Percentiles rank a stretch among this genome's conserved stretches.
phyloP scores from a whole-genome alignment of 2,329 filamentous ascomycete species.

The Claviceps sp. region DNA sequence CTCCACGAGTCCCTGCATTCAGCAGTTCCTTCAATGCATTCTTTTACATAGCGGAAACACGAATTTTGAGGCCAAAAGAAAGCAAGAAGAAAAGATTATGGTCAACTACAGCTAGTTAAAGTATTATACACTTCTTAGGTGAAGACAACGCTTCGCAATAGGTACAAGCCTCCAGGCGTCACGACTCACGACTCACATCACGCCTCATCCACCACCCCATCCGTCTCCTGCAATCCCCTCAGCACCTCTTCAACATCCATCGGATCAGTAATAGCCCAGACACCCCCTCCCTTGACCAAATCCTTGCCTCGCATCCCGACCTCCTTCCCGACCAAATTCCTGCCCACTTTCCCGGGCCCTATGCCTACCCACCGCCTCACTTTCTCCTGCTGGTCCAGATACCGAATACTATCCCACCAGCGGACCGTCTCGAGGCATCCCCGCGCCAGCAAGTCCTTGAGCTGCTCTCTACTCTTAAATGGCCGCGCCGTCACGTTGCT shows the following conservation, averaged over 20 bases:
- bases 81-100: too few relatives aligned
- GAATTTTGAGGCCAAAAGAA: too few relatives aligned
- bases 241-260: slow-evolving; percentile 59
- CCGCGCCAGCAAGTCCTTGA: slow-evolving; percentile 66
- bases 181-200: too few relatives aligned
- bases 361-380: slow-evolving; percentile 83
- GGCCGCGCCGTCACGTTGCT: slow-evolving; percentile 77
- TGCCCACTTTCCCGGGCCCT: slow-evolving; percentile 83
- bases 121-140: too few relatives aligned
- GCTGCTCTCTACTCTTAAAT: slow-evolving; percentile 57
- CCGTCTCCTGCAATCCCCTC: slow-evolving; percentile 52
- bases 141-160: background rate
- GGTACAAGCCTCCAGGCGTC: too few relatives aligned
- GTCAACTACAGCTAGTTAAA: too few relatives aligned
- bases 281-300: slow-evolving; percentile 72
- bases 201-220: slow-evolving; percentile 33
- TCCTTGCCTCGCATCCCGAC: slow-evolving; percentile 75
- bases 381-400: slow-evolving; percentile 70
- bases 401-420: slow-evolving; percentile 91
- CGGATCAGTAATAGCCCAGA: slow-evolving; percentile 82
- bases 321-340: slow-evolving; percentile 89
- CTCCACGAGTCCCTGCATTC: too few relatives aligned
- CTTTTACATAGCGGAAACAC: too few relatives aligned
- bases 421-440: slow-evolving; percentile 83
- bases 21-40: too few relatives aligned